A percentile compares a stretch with the other conserved stretches of the same genome.
phyloP scores from a whole-genome alignment of 768 basidiomycete genomes.

The Tricholoma flavovirens region DNA sequence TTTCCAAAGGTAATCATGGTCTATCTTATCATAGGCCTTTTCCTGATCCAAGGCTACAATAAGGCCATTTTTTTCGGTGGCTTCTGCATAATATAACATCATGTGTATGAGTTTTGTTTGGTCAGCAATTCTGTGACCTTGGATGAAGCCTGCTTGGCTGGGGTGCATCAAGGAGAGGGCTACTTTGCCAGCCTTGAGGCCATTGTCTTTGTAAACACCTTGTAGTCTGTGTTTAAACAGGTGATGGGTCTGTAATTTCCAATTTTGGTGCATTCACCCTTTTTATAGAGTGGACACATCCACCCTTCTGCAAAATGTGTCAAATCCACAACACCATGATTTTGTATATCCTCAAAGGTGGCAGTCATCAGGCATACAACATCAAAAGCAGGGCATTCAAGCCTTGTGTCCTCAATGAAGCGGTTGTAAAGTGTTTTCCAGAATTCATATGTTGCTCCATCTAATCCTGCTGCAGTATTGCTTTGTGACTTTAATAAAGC shows the following conservation, averaged over 20 bases:
- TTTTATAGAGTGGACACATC: conserved; percentile 39
- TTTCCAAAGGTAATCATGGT: conserved; percentile 26
- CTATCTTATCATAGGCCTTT: conserved; percentile 33
- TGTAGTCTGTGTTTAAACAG: conserved; percentile 31
- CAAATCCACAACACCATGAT: conserved; percentile 8
- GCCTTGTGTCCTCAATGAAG: conserved; percentile 1
- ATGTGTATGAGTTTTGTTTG: conserved; percentile 22
- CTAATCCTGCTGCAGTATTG: conserved; percentile 14
- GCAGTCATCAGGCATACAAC: conserved; percentile 7
- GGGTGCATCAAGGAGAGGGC: conserved; percentile 23
- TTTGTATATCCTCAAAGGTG: conserved; percentile 24
- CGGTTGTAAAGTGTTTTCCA: conserved; percentile 15
- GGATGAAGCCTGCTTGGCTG: conserved; percentile 37
- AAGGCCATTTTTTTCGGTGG: conserved; percentile 15
- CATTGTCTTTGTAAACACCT: conserved; percentile 24
- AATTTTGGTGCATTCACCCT: conserved; percentile 24
- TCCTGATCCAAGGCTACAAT: conserved; percentile 33
- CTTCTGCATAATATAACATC: conserved; percentile 21
- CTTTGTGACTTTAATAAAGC: conserved; percentile 8
- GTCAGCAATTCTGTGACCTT: conserved; percentile 25
- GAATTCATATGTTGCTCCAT: conserved; percentile 16
- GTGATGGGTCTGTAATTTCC: conserved; percentile 35
- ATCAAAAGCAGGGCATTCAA: conserved; percentile 6
- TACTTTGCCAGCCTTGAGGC: conserved; percentile 15
- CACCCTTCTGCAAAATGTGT: conserved; percentile 24